Base-by-base conservation (phyloP, 1,284 basidiomycete genomes). In the Takashimella koratensis region DNA sequence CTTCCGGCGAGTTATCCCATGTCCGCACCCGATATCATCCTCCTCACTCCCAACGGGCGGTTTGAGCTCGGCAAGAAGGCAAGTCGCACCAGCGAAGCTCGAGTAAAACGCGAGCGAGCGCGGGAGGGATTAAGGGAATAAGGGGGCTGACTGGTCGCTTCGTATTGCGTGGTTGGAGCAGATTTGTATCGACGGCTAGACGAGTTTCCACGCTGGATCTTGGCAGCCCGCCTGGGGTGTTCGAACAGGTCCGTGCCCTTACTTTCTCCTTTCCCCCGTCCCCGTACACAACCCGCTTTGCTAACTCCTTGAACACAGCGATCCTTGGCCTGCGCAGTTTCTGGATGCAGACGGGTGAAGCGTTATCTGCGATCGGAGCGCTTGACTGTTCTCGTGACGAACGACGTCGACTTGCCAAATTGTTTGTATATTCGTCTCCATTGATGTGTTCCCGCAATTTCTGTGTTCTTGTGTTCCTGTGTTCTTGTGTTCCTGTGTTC, bases 211-310 rank as follows among this genome's bases (percentile, higher is more conserved):
- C 54, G 68, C 72, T 21, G 73, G 71, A 2, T 66, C 64, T 43
- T 98, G 94, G 94, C 92, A 96, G 75, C 94, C 94, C 26, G 92
- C 94, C 12, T 98, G 94, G 94, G 94, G 94, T 52, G 89, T 98
- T 23, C 83, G 94, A 55, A 97, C 94, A n/a, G n/a, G n/a, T n/a
- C n/a, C n/a, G n/a, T n/a, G n/a, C n/a, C n/a, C n/a, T n/a, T n/a
- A n/a, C n/a, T n/a, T n/a, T n/a, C n/a, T n/a, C n/a, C n/a, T n/a
- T n/a, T n/a, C n/a, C n/a, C n/a, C n/a, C n/a, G n/a, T n/a, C n/a
- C n/a, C n/a, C n/a, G n/a, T n/a, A n/a, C n/a, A n/a, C n/a, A n/a
- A n/a, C n/a, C n/a, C n/a, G n/a, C n/a, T n/a, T n/a, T n/a, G n/a
- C n/a, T n/a, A n/a, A n/a, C n/a, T n/a, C n/a, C n/a, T n/a, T n/a